Base-by-base conservation (phyloP, 768 basidiomycete species). In the Podaxis sp. region DNA sequence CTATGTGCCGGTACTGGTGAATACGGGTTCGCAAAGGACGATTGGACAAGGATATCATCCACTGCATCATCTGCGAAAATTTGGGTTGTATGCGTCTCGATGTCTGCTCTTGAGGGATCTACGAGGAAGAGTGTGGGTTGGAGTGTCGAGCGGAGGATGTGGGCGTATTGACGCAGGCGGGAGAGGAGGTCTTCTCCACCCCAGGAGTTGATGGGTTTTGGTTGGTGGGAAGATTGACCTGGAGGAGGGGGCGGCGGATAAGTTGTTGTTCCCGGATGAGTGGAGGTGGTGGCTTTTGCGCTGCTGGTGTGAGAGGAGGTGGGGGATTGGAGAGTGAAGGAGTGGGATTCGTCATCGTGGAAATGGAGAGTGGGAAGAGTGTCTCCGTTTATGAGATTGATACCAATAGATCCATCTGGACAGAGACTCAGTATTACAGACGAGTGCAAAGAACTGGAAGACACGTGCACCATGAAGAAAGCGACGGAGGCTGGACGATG, bases 261-360 rank as follows among this genome's bases (percentile, higher is more conserved):
- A 12, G 86, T 77, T 19, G 79, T 84, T 2, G 80, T 74, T 57
- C 76, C 77, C 62, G 70, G 74, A 36, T 54, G 24, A 17, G 57
- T 19, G 12, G 26, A 13, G 13, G 39, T 24, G 15, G 42, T 22
- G 22, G 44, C 5, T 7, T 7, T 53, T n/a, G 66, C 63, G 56
- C 67, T 72, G 57, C 65, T 72, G 63, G 59, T 66, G 66, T 63
- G 64, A 66, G 57, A 67, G 66, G 68, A 74, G 65, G 33, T 78
- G 69, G 69, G 82, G 69, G 63, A 86, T 66, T 70, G 84, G 77
- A 85, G 73, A 2, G 84, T 84, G 71, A 87, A 86, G 3, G 95
- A 95, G 36, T 85, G 85, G 0, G 95, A 96, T 73, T 98, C 96
- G 68, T 99, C 96, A 71, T 99, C 97, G 73, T 99, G 97, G 74